Evolutionary conservation across 2,329 filamentous ascomycete genomes (phyloP).

Genomic region (Sporothrix brasiliensis): DNA sequence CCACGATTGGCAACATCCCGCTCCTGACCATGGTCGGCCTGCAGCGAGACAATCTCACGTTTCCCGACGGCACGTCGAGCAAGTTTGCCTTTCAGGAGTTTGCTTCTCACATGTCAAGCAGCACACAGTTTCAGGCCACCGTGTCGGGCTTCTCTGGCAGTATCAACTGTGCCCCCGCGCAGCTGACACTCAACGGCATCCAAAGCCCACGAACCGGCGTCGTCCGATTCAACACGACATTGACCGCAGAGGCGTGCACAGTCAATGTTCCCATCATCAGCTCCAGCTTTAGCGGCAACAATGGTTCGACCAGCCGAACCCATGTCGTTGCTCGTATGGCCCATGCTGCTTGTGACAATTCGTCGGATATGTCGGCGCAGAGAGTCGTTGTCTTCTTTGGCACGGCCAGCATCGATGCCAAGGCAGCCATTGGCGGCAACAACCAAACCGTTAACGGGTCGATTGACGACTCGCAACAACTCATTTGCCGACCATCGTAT

Average conservation of each 20-base stretch:
- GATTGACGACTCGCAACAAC: slow-evolving; percentile 38
- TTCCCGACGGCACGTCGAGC: slow-evolving; percentile 43
- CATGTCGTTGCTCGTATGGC: slow-evolving; percentile 37
- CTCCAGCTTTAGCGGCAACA: not conserved
- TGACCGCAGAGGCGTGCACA: slow-evolving; percentile 35
- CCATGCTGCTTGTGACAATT: not conserved
- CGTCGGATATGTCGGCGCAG: slow-evolving; percentile 32
- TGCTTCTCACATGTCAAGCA: slow-evolving; percentile 35
- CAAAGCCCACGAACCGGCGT: slow-evolving; percentile 33
- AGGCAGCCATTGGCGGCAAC: not conserved
- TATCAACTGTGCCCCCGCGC: slow-evolving; percentile 43
- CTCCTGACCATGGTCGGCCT: slow-evolving; percentile 44
- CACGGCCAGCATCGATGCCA: slow-evolving; percentile 32
- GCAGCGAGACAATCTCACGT: slow-evolving; percentile 38
- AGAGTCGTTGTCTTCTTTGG: slow-evolving; percentile 39
- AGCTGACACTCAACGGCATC: slow-evolving; percentile 39
- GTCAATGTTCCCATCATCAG: not conserved
- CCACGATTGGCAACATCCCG: slow-evolving; percentile 40
- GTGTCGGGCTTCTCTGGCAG: slow-evolving; percentile 45
- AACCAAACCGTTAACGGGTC: slow-evolving; percentile 36
- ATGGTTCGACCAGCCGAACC: slow-evolving; percentile 28
- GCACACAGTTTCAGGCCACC: slow-evolving; percentile 40
- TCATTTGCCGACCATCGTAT: slow-evolving; percentile 41
- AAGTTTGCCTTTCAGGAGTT: slow-evolving; percentile 46
- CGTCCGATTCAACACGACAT: slow-evolving; percentile 41